Percentiles rank a stretch among this genome's conserved stretches.
Conservation (phyloP, 306 rosid genomes). For the Corylus heterophylla region DNA sequence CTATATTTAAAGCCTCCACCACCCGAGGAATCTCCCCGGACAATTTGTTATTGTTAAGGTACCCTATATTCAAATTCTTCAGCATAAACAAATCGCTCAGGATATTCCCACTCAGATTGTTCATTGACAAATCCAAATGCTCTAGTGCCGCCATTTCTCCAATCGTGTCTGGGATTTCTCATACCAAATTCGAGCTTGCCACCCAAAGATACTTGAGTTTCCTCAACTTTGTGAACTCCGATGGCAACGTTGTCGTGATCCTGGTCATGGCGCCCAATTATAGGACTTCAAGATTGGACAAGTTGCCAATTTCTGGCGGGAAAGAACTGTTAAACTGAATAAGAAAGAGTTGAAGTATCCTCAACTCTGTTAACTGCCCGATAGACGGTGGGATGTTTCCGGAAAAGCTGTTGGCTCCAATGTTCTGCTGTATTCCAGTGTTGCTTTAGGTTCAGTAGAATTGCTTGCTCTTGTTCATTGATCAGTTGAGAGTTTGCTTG, state of each 20-base stretch:
- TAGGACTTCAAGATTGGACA: constrained; percentile 56
- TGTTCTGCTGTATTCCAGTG: too few species aligned
- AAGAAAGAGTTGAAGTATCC: too few species aligned
- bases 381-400: too few species aligned
- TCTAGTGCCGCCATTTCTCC: constrained; percentile 60
- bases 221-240: constrained; percentile 44
- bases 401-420: too few species aligned
- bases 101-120: constrained; percentile 48
- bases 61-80: constrained; percentile 42
- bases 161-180: constrained; percentile 54
- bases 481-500: constrained; percentile 37
- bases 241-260: constrained; percentile 36
- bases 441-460: too few species aligned
- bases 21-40: constrained; percentile 53
- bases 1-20: constrained; percentile 48
- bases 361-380: too few species aligned
- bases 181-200: constrained; percentile 39
- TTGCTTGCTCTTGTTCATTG: too few species aligned
- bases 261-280: constrained; percentile 15
- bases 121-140: constrained; percentile 37
- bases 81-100: constrained; percentile 43
- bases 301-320: constrained; percentile 61
- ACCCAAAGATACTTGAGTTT: constrained; percentile 47
- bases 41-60: constrained; percentile 39
- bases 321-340: too few species aligned